Percentiles rank a stretch among this genome's conserved stretches.
Evolutionary conservation across 306 rosid genomes (phyloP).

Genomic region (Quercus wislizeni): DNA sequence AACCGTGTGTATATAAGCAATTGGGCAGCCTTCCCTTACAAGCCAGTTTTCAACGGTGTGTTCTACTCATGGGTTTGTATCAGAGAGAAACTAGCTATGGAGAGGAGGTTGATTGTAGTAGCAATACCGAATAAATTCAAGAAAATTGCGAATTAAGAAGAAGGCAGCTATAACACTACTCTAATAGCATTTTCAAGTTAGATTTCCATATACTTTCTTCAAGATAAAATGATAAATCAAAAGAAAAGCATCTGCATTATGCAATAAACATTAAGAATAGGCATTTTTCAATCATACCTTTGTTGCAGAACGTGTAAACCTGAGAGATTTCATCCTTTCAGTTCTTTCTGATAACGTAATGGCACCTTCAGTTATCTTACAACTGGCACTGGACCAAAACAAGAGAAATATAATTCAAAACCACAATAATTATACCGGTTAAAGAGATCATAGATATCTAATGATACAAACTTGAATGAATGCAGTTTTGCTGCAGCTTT

Average conservation of each 20-base stretch:
- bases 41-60: no score
- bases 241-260: neutral
- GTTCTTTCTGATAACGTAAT: constrained; percentile 38
- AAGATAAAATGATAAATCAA: constrained; percentile 8
- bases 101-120: neutral
- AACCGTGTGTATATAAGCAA: no score
- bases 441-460: constrained; percentile 7
- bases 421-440: constrained; percentile 13
- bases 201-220: constrained; percentile 9
- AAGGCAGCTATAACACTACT: constrained; percentile 8
- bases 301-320: constrained; percentile 48
- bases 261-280: constrained; percentile 19
- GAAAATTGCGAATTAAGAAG: neutral
- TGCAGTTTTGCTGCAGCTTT: constrained; percentile 61
- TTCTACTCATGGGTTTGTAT: no score
- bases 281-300: constrained; percentile 46
- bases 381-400: constrained; percentile 35
- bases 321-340: constrained; percentile 70
- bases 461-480: constrained; percentile 69
- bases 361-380: constrained; percentile 36
- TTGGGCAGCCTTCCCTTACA: no score
- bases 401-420: constrained; percentile 12
- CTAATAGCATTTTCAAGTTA: constrained; percentile 11
- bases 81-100: neutral
- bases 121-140: neutral